Percentiles rank a stretch among this genome's conserved stretches.
Conservation (phyloP, 1,139 yeast genomes). For the Eremothecium gossypii region DNA sequence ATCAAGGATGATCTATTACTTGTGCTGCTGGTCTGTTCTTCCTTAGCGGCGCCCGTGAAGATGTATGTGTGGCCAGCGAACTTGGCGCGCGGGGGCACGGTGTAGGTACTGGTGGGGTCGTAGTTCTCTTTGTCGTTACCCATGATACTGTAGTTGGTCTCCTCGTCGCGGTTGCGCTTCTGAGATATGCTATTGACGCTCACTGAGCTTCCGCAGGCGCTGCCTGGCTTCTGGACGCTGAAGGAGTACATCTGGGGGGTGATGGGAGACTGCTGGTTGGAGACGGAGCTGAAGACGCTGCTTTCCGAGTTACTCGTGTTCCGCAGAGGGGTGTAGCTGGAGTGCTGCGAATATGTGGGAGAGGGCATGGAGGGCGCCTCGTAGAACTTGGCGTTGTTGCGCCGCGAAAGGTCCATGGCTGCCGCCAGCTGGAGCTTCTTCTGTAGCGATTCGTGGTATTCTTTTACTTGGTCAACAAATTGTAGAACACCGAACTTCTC, state of each 20-base stretch:
- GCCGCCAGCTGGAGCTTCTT: constrained; percentile 23
- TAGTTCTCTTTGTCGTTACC: constrained; percentile 18
- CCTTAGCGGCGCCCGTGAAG: constrained; percentile 14
- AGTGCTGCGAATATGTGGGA: constrained; percentile 20
- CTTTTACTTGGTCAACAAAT: constrained; percentile 22
- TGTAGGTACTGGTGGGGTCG: constrained; percentile 12
- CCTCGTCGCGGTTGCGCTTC: constrained; percentile 7
- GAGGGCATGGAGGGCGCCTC: constrained; percentile 13
- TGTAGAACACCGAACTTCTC: constrained; percentile 22
- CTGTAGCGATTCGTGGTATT: constrained; percentile 19
- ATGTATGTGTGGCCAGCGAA: constrained; percentile 20
- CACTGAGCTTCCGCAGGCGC: constrained; percentile 21
- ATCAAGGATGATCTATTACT: constrained; percentile 21
- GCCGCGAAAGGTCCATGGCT: constrained; percentile 20
- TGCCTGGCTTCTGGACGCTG: constrained; percentile 12
- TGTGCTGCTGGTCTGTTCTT: constrained; percentile 12
- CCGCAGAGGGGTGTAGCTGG: constrained; percentile 24
- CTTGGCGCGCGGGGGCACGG: constrained; percentile 20
- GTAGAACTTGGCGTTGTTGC: constrained; percentile 13
- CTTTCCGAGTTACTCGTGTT: constrained; percentile 23
- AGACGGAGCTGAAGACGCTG: constrained; percentile 21
- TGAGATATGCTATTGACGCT: constrained; percentile 21
- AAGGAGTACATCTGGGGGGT: constrained; percentile 24
- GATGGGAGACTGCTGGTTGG: constrained; percentile 21
- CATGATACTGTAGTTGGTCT: constrained; percentile 7